Conservation (phyloP, 2,329 filamentous ascomycete genomes). For the Whalleya microplaca region DNA sequence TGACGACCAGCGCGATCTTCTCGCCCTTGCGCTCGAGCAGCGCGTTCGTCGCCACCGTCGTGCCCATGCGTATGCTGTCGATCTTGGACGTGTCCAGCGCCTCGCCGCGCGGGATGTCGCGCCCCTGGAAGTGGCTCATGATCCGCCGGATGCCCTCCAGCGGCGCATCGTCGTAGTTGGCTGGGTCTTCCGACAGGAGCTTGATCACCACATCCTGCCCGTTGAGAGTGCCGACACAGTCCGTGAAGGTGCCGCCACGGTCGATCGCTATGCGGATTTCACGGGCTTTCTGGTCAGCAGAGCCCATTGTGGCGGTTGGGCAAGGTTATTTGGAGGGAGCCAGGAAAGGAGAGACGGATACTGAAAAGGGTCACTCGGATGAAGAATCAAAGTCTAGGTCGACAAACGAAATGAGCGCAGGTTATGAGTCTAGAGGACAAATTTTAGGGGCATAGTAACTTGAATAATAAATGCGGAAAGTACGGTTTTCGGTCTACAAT, state of each 20-base stretch:
- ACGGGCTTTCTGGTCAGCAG: conserved; percentile 43
- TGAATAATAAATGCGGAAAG: background rate
- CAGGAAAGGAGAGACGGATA: background rate
- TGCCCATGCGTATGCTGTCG: conserved; percentile 93
- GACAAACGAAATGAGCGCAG: background rate
- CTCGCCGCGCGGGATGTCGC: conserved; percentile 78
- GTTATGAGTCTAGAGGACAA: background rate
- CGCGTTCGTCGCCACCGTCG: conserved; percentile 92
- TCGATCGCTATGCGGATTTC: conserved; percentile 77
- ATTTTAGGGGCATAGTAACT: background rate
- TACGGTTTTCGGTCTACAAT: background rate
- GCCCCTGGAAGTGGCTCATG: conserved; percentile 74
- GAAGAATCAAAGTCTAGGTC: background rate
- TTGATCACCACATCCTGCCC: conserved; percentile 83
- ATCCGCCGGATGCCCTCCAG: conserved; percentile 89
- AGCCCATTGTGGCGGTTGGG: conserved; percentile 38
- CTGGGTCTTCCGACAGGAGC: conserved; percentile 85
- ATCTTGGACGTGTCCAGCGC: conserved; percentile 81
- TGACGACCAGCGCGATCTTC: conserved; percentile 84
- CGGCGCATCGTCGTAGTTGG: conserved; percentile 89
- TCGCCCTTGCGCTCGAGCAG: conserved; percentile 89
- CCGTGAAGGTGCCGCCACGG: conserved; percentile 88
- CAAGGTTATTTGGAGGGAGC: background rate
- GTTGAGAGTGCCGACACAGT: conserved; percentile 82
- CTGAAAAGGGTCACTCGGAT: background rate